Percentiles rank a stretch among this genome's conserved stretches.
Evolutionary conservation across 768 basidiomycete species (phyloP).

Genomic region (Mycena crocata): DNA sequence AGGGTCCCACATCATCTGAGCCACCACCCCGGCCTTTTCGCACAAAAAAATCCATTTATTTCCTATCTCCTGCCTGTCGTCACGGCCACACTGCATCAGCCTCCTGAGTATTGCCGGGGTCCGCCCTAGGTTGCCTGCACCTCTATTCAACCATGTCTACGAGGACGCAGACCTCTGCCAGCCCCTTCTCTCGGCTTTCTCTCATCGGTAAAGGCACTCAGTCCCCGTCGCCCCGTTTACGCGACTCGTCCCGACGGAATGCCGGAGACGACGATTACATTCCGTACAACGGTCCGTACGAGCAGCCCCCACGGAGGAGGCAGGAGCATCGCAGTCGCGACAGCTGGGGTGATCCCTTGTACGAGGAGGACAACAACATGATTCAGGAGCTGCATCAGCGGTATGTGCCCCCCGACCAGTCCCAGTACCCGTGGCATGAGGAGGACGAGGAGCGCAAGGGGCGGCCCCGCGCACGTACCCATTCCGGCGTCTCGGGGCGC

Average conservation of each 20-base stretch:
- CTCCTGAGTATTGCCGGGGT: slow-evolving; percentile 25
- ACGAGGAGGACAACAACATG: slow-evolving; percentile 43
- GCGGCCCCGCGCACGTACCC: slow-evolving; percentile 47
- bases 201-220: slow-evolving; percentile 28
- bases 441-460: slow-evolving; percentile 37
- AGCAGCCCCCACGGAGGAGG: slow-evolving; percentile 46
- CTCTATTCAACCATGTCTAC: slow-evolving; percentile 24
- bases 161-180: slow-evolving; percentile 29
- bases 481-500: slow-evolving; percentile 56
- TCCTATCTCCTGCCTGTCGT: slow-evolving; percentile 3
- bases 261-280: slow-evolving; percentile 68
- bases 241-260: slow-evolving; percentile 14
- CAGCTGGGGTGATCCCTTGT: slow-evolving; percentile 56
- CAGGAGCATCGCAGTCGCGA: slow-evolving; percentile 47
- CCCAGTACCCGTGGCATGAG: slow-evolving; percentile 29
- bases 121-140: slow-evolving; percentile 8
- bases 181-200: slow-evolving; percentile 27
- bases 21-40: neutral
- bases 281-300: slow-evolving; percentile 74
- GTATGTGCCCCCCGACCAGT: slow-evolving; percentile 34
- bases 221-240: slow-evolving; percentile 11
- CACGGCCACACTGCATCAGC: slow-evolving; percentile 9
- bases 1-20: neutral
- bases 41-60: neutral
- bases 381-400: slow-evolving; percentile 44